A percentile compares a stretch with the other conserved stretches of the same genome.
These are phyloP conservation scores for Glycine latifolia DNA, from an alignment of 306 rosid genomes.

Conservation along the genomic window DNA sequence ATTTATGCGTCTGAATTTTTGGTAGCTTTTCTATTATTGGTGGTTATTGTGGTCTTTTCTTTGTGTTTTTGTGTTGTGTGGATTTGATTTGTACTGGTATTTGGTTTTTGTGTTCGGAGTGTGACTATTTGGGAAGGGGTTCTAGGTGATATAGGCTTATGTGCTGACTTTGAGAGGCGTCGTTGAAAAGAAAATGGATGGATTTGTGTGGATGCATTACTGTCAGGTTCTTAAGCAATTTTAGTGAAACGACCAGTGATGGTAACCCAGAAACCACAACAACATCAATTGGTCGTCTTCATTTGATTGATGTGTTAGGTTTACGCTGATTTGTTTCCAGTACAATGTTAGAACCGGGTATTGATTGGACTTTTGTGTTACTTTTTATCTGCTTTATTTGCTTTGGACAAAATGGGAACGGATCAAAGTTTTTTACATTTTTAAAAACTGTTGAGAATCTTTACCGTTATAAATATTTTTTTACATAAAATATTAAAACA, in stretches of 20 bases:
- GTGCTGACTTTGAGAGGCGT: constrained; percentile 21
- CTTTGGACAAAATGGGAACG: constrained; percentile 30
- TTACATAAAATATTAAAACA: background rate
- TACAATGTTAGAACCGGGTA: background rate
- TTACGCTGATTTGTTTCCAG: constrained; percentile 15
- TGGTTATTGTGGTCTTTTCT: constrained; percentile 1
- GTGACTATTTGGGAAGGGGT: background rate
- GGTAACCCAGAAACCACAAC: background rate
- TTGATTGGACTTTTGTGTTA: constrained; percentile 12
- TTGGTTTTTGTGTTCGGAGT: constrained; percentile 16
- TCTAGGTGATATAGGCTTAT: constrained; percentile 26
- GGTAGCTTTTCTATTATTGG: constrained; percentile 31
- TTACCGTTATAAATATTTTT: background rate
- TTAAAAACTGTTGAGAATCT: background rate
- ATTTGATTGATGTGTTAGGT: constrained; percentile 39
- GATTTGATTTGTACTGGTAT: background rate
- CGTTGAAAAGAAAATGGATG: constrained; percentile 1
- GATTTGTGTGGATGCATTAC: constrained; percentile 22
- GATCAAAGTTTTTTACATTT: constrained; percentile 15
- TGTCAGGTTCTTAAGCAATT: constrained; percentile 36
- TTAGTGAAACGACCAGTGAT: constrained; percentile 17
- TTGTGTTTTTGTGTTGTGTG: background rate
- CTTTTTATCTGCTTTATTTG: background rate
- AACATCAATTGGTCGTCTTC: constrained; percentile 19
- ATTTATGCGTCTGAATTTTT: background rate